A percentile compares a stretch with the other conserved stretches of the same genome.
Evolutionary conservation across 805 yeast genomes (phyloP).

Genomic region (Vanderwaltozyma yarrowii): DNA sequence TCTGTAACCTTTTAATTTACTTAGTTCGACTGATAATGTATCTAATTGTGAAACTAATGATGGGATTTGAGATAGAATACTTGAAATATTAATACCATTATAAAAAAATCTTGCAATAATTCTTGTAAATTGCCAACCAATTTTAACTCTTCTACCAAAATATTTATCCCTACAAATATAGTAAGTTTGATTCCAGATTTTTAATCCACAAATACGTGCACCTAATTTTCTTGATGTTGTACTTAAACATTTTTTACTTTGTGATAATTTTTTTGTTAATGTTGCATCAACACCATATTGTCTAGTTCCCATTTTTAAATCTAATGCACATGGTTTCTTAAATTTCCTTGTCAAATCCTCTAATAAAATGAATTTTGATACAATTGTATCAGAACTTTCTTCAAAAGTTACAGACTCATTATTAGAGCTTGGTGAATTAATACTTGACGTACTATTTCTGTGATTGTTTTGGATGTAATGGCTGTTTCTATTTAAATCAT

Average conservation of each 20-base stretch:
- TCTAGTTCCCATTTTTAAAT: conserved; percentile 95
- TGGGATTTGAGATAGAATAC: conserved; percentile 61
- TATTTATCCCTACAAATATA: conserved; percentile 79
- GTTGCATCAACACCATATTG: conserved; percentile 96
- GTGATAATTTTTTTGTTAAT: conserved; percentile 61
- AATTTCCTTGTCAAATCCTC: conserved; percentile 86
- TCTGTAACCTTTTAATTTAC: conserved; percentile 59
- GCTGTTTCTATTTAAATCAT: not conserved
- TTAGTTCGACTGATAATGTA: conserved; percentile 47
- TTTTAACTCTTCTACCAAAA: conserved; percentile 69
- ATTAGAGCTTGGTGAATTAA: not conserved
- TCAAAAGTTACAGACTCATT: conserved; percentile 18
- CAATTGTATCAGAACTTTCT: conserved; percentile 23
- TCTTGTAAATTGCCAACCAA: conserved; percentile 69
- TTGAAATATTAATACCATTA: conserved; percentile 51
- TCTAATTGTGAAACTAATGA: conserved; percentile 48
- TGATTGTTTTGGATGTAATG: not conserved
- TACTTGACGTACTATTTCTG: not conserved
- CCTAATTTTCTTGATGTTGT: conserved; percentile 82
- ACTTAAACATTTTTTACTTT: conserved; percentile 63
- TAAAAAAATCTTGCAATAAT: conserved; percentile 69
- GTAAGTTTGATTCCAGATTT: conserved; percentile 53
- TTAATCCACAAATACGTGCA: conserved; percentile 91
- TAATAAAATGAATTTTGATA: conserved; percentile 59
- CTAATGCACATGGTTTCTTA: conserved; percentile 81